These are phyloP conservation scores for Neostapfia colusana DNA, from an alignment of 176 grass and related monocot genomes.

Conservation along the genomic window DNA sequence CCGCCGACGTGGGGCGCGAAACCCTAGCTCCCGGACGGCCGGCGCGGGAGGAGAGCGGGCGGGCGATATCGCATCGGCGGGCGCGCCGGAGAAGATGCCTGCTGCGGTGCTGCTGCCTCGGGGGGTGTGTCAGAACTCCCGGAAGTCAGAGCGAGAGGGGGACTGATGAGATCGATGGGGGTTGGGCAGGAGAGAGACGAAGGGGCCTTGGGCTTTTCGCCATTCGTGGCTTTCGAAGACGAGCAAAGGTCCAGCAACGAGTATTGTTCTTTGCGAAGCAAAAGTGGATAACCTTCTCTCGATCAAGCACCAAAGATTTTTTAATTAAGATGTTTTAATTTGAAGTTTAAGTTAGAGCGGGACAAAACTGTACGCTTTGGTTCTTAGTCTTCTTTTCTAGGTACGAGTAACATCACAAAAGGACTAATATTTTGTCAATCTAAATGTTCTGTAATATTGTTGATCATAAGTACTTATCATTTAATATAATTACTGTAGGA, in stretches of 20 bases:
- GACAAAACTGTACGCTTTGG: too few relatives aligned
- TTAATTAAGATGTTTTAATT: too few relatives aligned
- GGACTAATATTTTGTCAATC: too few relatives aligned
- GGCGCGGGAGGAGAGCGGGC: background rate
- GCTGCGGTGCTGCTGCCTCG: slow-evolving; percentile 27
- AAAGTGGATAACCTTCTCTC: background rate
- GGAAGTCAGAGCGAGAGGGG: slow-evolving; percentile 20
- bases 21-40: slow-evolving; percentile 34
- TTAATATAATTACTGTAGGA: too few relatives aligned
- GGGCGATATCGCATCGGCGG: slow-evolving; percentile 39
- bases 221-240: background rate
- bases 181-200: background rate
- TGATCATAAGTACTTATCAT: too few relatives aligned
- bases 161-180: background rate
- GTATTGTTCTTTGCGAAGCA: too few relatives aligned
- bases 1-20: slow-evolving; percentile 24
- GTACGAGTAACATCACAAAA: too few relatives aligned
- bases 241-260: slow-evolving; percentile 1
- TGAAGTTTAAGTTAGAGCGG: too few relatives aligned
- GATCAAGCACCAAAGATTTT: too few relatives aligned
- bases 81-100: slow-evolving; percentile 8
- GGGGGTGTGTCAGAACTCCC: slow-evolving; percentile 17
- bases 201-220: slow-evolving; percentile 28
- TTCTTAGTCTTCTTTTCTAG: too few relatives aligned
- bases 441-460: too few relatives aligned